A percentile compares a stretch with the other conserved stretches of the same genome.
phyloP scores from a whole-genome alignment of 202 grass and related monocot species.

The Digitaria exilis region DNA sequence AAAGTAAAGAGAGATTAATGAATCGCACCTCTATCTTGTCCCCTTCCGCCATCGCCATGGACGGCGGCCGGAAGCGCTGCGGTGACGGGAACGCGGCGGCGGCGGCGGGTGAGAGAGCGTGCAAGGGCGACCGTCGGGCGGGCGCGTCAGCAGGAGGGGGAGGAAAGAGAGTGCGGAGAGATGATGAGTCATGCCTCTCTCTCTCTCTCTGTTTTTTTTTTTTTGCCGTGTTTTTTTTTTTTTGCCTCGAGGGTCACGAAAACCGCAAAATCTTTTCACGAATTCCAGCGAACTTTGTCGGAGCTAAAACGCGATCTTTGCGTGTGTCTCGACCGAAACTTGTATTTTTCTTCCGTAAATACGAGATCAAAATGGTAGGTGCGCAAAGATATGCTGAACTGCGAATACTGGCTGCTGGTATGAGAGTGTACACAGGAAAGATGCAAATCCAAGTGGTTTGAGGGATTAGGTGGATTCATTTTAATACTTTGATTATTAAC shows the following conservation, averaged over 20 bases:
- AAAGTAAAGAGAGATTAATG: constrained; percentile 43
- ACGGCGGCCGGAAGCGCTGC: not conserved
- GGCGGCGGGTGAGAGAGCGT: not conserved
- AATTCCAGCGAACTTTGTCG: constrained; percentile 3
- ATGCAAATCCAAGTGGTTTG: too few species aligned
- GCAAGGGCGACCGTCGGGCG: not conserved
- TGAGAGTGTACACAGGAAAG: not conserved
- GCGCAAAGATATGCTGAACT: not conserved
- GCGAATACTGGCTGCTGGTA: not conserved
- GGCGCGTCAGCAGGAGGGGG: not conserved
- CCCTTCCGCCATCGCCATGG: constrained; percentile 41
- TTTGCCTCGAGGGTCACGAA: not conserved
- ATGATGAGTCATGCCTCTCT: not conserved
- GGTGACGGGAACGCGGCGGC: constrained; percentile 7
- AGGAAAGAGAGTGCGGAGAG: not conserved
- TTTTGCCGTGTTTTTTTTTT: not conserved
- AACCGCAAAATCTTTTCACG: not conserved
- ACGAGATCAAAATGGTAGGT: not conserved
- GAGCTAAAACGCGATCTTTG: not conserved
- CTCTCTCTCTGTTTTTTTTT: too few species aligned
- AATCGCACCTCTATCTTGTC: constrained; percentile 35
- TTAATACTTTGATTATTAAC: too few species aligned
- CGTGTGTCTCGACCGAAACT: too few species aligned
- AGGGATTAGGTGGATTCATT: too few species aligned
- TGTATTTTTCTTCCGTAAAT: not conserved